Base-by-base conservation (phyloP, 2,329 filamentous ascomycete species). In the Sporothrix pseudoabietina region DNA sequence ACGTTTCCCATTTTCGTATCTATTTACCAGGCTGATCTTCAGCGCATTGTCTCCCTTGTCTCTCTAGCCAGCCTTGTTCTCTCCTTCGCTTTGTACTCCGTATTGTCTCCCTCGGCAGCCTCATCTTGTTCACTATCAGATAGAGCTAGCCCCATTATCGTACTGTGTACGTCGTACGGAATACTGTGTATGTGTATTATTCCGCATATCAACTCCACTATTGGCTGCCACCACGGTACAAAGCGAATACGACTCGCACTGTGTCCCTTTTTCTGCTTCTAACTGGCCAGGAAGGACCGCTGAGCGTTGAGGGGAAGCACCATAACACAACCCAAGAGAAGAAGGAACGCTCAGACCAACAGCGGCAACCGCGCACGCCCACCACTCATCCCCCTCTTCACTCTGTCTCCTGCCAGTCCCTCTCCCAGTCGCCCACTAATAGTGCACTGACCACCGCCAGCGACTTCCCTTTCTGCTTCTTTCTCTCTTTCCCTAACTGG, bases 321-420 rank as follows among this genome's bases (percentile, higher is more conserved):
- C n/a, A 7, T 9, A 59, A 32, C 8, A 22, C 52, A 14, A 35
- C 55, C 12, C 4, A 30, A n/a, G 30, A 61, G 12, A 39, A n/a
- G 59, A 63, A 63, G 59, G 59, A 63, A 63, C 59, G 35, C 59
- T 63, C 63, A 66, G 63, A 66, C 63, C 22, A 49, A 19, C 63
- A 30, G 22, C 63, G 39, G 63, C 63, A 47, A n/a, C 63, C 22
- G 44, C 63, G 26, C 63, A 68, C 26, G 41, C 22, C 63, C 63
- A 65, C 57, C 55, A 59, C 55, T n/a, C 55, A 59, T 39, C 9
- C 22, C 59, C 39, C 26, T 16, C n/a, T 44, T n/a, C 35, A 19
- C 44, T 22, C n/a, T 32, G 10, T n/a, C 41, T 52, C 41, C n/a
- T 41, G 10, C 44, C 12, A 6, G 44, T 19, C 44, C 44, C 44